Conservation (phyloP, 495 filamentous ascomycete species). For the Penicillium herquei region DNA sequence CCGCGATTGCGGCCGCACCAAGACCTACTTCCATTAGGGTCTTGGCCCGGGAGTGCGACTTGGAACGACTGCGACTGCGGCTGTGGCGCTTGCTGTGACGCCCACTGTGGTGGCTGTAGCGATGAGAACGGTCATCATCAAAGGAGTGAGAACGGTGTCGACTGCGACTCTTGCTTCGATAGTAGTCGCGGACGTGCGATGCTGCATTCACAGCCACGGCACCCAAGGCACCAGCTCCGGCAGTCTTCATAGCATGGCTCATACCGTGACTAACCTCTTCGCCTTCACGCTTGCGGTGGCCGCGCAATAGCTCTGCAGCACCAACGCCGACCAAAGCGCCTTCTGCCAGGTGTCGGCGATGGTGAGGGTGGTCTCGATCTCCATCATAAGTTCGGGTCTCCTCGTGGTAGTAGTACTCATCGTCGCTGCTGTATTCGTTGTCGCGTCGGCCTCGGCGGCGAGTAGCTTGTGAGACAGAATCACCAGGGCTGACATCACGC, state of each 20-base stretch:
- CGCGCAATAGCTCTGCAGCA: conserved; percentile 68
- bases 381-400: conserved; percentile 55
- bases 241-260: conserved; percentile 66
- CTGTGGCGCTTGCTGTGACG: conserved; percentile 31
- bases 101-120: conserved; percentile 30
- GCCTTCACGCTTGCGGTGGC: conserved; percentile 60
- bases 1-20: conserved; percentile 78
- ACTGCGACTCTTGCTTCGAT: conserved; percentile 63
- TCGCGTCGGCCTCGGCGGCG: conserved; percentile 38
- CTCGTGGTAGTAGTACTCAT: conserved; percentile 60
- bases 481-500: conserved; percentile 57
- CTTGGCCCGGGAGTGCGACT: conserved; percentile 54
- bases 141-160: conserved; percentile 48
- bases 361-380: conserved; percentile 56
- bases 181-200: conserved; percentile 68
- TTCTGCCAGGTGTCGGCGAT: conserved; percentile 82
- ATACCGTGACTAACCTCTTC: conserved; percentile 55
- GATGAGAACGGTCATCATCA: conserved; percentile 48
- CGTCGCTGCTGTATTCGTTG: conserved; percentile 58
- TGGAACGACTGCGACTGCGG: conserved; percentile 52
- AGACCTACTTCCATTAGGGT: conserved; percentile 71
- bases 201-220: conserved; percentile 78
- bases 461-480: conserved; percentile 55
- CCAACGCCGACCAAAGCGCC: conserved; percentile 80
- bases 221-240: conserved; percentile 79